Conservation (phyloP, 176 grass and related monocot genomes). For the Metroxylon sagu region DNA sequence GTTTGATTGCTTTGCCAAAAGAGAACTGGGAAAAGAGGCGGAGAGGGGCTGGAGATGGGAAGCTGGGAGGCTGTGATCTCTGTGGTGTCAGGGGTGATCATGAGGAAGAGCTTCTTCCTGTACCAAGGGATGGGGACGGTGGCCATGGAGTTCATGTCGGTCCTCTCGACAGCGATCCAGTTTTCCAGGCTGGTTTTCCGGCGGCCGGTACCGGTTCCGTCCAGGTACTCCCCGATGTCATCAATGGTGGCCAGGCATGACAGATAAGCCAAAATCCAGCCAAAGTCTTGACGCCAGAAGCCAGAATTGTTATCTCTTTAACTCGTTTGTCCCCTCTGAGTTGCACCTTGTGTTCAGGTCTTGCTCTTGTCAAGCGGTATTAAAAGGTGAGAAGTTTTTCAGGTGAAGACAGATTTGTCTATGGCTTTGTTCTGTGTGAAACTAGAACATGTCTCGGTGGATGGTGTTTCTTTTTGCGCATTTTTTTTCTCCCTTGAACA, state of each 20-base stretch:
- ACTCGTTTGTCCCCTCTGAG: too few species aligned
- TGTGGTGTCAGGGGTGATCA: constrained; percentile 36
- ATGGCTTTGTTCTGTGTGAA: too few species aligned
- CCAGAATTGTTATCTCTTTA: too few species aligned
- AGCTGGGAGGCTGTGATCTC: constrained; percentile 21
- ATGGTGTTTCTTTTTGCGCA: too few species aligned
- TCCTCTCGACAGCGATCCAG: constrained; percentile 20
- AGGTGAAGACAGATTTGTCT: too few species aligned
- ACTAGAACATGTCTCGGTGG: too few species aligned
- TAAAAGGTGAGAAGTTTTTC: too few species aligned
- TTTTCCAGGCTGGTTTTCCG: constrained; percentile 34
- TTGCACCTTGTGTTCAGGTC: too few species aligned
- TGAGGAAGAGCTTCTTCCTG: constrained; percentile 54
- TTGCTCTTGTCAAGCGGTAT: too few species aligned
- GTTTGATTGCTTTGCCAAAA: neutral
- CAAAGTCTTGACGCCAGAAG: too few species aligned
- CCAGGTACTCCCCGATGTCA: constrained; percentile 17
- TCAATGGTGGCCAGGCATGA: constrained; percentile 37
- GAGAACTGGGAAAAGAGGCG: neutral
- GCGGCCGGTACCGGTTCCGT: neutral
- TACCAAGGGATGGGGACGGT: constrained; percentile 29
- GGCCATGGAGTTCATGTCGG: constrained; percentile 26
- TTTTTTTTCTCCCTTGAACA: too few species aligned
- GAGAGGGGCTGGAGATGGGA: neutral
- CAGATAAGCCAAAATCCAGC: constrained; percentile 14